A percentile compares a stretch with the other conserved stretches of the same genome.
Evolutionary conservation across 495 filamentous ascomycete genomes (phyloP).

Genomic region (Lasiosphaeriaceae sp.): DNA sequence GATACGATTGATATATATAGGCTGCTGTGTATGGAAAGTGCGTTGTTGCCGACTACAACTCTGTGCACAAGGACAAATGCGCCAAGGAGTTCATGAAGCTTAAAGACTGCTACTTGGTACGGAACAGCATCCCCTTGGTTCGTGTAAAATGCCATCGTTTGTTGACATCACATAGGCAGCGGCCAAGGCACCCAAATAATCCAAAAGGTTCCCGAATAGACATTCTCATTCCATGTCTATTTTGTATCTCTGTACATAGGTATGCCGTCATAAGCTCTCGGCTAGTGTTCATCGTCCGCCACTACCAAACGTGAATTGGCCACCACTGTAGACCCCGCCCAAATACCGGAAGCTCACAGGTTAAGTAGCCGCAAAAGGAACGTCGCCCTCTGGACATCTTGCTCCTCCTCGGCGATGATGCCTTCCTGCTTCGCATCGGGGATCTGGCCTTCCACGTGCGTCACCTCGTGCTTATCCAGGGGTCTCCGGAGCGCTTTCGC

Average conservation of each 20-base stretch:
- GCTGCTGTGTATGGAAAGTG: conserved; percentile 87
- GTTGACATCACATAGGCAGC: conserved; percentile 31
- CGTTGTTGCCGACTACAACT: conserved; percentile 84
- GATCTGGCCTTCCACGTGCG: conserved; percentile 60
- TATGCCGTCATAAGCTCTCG: too few relatives aligned
- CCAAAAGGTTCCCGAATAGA: not conserved
- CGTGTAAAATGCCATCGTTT: not conserved
- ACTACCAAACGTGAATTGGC: not conserved
- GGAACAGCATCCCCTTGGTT: conserved; percentile 13
- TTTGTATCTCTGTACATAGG: not conserved
- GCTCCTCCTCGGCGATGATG: conserved; percentile 79
- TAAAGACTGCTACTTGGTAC: conserved; percentile 86
- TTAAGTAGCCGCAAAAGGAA: conserved; percentile 80
- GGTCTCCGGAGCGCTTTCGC: conserved; percentile 78
- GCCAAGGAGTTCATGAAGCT: conserved; percentile 76
- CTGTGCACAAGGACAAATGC: conserved; percentile 89
- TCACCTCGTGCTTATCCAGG: conserved; percentile 68
- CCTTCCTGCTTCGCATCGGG: conserved; percentile 52
- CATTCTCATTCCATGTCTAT: not conserved
- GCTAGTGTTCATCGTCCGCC: too few relatives aligned
- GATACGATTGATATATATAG: conserved; percentile 41
- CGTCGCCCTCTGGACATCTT: conserved; percentile 82
- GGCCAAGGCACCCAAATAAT: conserved; percentile 40
- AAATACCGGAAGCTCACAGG: conserved; percentile 42
- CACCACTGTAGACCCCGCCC: not conserved